These are phyloP conservation scores for Fraxinus ornus DNA, from an alignment of 305 asterid genomes.

Conservation along the genomic window DNA sequence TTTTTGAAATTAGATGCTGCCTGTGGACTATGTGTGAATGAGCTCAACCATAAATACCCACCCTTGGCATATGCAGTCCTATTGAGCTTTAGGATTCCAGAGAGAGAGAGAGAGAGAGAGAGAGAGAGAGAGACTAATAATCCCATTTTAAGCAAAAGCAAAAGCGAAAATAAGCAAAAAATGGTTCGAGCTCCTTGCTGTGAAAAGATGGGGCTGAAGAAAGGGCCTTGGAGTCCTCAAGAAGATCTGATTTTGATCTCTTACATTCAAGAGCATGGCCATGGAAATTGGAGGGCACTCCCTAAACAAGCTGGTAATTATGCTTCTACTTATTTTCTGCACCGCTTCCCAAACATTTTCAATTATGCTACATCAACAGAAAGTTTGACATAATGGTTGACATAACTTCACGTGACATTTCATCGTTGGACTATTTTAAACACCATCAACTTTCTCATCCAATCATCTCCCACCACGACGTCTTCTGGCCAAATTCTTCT, in stretches of 20 bases:
- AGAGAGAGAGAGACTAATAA: not conserved
- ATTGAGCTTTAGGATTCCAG: slow-evolving; percentile 3
- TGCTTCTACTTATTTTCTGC: not conserved
- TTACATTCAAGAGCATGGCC: slow-evolving; percentile 64
- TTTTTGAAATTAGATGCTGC: slow-evolving; percentile 34
- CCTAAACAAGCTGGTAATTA: slow-evolving; percentile 78
- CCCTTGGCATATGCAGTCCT: slow-evolving; percentile 25
- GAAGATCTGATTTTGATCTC: slow-evolving; percentile 73
- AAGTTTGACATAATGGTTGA: too few relatives aligned
- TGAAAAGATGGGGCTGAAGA: slow-evolving; percentile 85
- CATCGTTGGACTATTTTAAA: too few relatives aligned
- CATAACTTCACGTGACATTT: too few relatives aligned
- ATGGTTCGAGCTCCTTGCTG: slow-evolving; percentile 94
- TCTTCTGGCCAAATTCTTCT: too few relatives aligned
- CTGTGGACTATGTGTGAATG: slow-evolving; percentile 17
- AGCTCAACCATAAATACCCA: slow-evolving; percentile 46
- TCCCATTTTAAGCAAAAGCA: not conserved
- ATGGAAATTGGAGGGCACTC: slow-evolving; percentile 87
- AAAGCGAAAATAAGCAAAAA: not conserved
- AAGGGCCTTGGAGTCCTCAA: slow-evolving; percentile 88
- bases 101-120: not conserved
- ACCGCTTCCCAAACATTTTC: not conserved
- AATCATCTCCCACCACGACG: too few relatives aligned
- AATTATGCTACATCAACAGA: too few relatives aligned
- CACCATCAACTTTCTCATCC: too few relatives aligned